Conservation (phyloP, 192 early-diverging fungal genomes). For the Mortierella alpina region DNA sequence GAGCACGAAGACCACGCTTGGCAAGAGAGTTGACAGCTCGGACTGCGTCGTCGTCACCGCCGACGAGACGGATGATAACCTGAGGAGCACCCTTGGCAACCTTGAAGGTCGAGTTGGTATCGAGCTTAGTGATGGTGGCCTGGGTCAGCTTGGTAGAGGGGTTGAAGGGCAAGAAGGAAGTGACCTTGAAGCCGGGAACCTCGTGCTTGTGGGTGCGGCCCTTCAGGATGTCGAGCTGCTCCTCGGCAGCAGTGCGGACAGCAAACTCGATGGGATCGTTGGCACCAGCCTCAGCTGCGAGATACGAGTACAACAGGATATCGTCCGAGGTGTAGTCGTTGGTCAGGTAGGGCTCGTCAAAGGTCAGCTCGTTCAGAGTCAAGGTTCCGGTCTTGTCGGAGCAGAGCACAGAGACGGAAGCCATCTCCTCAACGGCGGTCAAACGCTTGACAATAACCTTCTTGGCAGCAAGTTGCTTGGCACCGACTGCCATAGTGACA, state of each 20-base stretch:
- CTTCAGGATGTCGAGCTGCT: conserved; percentile 70
- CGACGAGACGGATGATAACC: conserved; percentile 86
- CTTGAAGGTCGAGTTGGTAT: conserved; percentile 81
- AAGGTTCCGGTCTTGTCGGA: conserved; percentile 89
- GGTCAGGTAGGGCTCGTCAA: conserved; percentile 84
- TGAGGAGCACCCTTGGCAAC: conserved; percentile 96
- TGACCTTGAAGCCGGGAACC: conserved; percentile 91
- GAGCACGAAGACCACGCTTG: conserved; percentile 81
- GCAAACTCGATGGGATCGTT: conserved; percentile 89
- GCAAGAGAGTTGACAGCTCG: conserved; percentile 88
- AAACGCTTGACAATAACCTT: conserved; percentile 93
- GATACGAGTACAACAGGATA: conserved; percentile 80
- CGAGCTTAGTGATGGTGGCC: conserved; percentile 78
- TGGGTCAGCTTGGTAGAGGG: conserved; percentile 89
- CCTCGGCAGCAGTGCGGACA: conserved; percentile 80
- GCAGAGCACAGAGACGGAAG: conserved; percentile 84
- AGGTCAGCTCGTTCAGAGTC: conserved; percentile 89
- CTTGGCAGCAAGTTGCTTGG: conserved; percentile 86
- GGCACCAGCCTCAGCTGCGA: conserved; percentile 86
- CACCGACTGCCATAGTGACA: conserved; percentile 93
- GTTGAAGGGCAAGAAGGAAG: conserved; percentile 90
- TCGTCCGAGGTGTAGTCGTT: conserved; percentile 76
- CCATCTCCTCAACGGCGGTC: conserved; percentile 92
- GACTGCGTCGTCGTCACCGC: conserved; percentile 85
- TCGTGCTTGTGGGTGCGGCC: conserved; percentile 73